These are phyloP conservation scores for Thielaviopsis musarum DNA, from an alignment of 2,329 filamentous ascomycete genomes.

Conservation along the genomic window DNA sequence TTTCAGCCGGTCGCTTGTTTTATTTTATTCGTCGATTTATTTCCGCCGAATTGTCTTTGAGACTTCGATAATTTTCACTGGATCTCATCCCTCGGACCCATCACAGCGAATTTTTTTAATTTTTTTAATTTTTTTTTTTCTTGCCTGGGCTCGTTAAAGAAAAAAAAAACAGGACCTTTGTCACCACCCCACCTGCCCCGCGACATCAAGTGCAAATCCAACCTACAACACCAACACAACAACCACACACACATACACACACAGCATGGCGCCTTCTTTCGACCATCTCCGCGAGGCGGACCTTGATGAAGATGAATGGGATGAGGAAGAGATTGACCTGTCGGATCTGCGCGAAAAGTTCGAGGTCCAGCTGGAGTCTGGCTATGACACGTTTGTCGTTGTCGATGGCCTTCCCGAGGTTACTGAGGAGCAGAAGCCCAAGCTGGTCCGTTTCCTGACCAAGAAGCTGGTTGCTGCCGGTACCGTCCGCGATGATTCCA, in stretches of 20 bases:
- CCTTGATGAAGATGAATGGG: slow-evolving; percentile 68
- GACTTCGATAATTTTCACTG: not conserved
- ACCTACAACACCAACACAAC: slow-evolving; percentile 8
- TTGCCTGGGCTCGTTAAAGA: not conserved
- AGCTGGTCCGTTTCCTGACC: slow-evolving; percentile 89
- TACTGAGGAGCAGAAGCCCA: slow-evolving; percentile 76
- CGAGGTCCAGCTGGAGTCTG: slow-evolving; percentile 89
- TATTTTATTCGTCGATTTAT: not conserved
- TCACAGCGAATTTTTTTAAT: too few species aligned
- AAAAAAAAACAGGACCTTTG: slow-evolving; percentile 3
- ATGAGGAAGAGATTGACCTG: slow-evolving; percentile 88
- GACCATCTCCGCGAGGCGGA: slow-evolving; percentile 85
- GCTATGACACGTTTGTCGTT: slow-evolving; percentile 90
- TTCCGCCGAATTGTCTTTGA: not conserved
- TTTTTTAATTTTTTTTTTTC: not conserved
- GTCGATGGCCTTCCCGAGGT: slow-evolving; percentile 87
- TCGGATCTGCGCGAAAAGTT: slow-evolving; percentile 88
- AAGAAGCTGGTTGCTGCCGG: slow-evolving; percentile 83
- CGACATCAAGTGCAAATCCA: slow-evolving; percentile 1
- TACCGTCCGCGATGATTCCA: slow-evolving; percentile 66
- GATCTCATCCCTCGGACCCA: not conserved
- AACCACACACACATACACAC: slow-evolving; percentile 7
- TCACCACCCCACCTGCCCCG: slow-evolving; percentile 9
- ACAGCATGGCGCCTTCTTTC: slow-evolving; percentile 81
- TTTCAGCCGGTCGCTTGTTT: not conserved